phyloP scores from a whole-genome alignment of 208 protist species.

The Angomonas ambiguus region DNA sequence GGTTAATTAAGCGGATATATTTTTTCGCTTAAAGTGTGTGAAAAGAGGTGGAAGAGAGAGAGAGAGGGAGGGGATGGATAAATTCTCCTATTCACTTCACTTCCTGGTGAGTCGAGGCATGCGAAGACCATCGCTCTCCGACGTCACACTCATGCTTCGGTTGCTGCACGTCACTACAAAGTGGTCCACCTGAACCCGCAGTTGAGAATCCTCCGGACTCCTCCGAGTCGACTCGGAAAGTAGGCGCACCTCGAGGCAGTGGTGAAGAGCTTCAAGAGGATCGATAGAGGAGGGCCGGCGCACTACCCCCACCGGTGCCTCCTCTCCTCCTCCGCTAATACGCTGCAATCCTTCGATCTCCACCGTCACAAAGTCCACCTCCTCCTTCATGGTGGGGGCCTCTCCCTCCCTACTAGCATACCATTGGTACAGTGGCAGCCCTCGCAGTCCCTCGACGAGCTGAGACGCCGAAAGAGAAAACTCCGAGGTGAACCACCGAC shows the following conservation, averaged over 20 bases:
- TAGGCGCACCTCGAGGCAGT: slow-evolving; percentile 16
- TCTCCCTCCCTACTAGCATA: too few species aligned
- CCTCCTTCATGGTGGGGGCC: too few species aligned
- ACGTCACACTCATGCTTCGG: slow-evolving; percentile 53
- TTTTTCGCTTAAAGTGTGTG: background rate
- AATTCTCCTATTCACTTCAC: background rate
- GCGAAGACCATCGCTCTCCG: background rate
- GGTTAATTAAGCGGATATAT: too few species aligned
- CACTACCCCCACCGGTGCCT: slow-evolving; percentile 32
- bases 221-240: background rate
- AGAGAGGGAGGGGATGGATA: background rate
- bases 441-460: slow-evolving; percentile 37
- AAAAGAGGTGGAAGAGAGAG: background rate
- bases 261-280: slow-evolving; percentile 54
- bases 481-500: slow-evolving; percentile 67
- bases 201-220: background rate
- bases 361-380: background rate
- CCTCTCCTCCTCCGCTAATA: too few species aligned
- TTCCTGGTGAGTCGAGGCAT: background rate
- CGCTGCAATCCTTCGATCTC: background rate
- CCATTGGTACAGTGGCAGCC: slow-evolving; percentile 49
- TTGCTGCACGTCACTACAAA: slow-evolving; percentile 79
- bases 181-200: slow-evolving; percentile 60
- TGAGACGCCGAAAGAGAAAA: slow-evolving; percentile 47
- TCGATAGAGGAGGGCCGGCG: slow-evolving; percentile 33